A percentile compares a stretch with the other conserved stretches of the same genome.
Evolutionary conservation across 2,329 filamentous ascomycete species (phyloP).

Genomic region (Anthostomella pinea): DNA sequence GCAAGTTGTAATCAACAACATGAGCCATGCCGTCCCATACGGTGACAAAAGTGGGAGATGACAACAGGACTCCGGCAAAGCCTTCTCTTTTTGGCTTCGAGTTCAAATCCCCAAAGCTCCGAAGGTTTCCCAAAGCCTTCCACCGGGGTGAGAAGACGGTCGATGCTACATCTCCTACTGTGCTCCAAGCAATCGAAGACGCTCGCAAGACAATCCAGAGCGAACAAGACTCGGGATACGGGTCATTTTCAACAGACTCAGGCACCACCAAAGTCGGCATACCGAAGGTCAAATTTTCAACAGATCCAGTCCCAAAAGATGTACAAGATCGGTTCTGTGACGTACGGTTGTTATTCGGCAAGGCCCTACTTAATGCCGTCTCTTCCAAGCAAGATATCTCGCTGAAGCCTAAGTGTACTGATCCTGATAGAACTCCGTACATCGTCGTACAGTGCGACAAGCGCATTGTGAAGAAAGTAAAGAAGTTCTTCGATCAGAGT

Average conservation of each 20-base stretch:
- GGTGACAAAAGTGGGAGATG: too few relatives aligned
- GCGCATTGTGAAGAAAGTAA: constrained; percentile 4
- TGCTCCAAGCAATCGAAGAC: background rate
- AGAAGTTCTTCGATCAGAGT: constrained; percentile 7
- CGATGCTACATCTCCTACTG: background rate
- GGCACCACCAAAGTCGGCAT: too few relatives aligned
- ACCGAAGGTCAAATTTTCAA: constrained; percentile 6
- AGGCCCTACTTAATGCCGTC: constrained; percentile 3
- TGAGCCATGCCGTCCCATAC: too few relatives aligned
- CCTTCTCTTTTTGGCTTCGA: too few relatives aligned
- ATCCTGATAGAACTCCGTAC: constrained; percentile 1
- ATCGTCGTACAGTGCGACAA: constrained; percentile 11
- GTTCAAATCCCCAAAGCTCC: too few relatives aligned
- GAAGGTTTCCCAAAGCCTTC: too few relatives aligned
- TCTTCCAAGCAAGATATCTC: constrained; percentile 3
- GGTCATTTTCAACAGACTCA: background rate
- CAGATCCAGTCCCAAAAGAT: constrained; percentile 3
- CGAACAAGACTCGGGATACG: constrained; percentile 7
- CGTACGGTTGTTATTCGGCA: constrained; percentile 1
- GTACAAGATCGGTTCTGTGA: constrained; percentile 4
- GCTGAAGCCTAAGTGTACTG: constrained; percentile 8
- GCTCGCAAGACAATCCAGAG: background rate
- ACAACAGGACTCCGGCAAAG: too few relatives aligned
- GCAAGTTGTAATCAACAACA: too few relatives aligned
- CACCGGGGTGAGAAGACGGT: background rate